A percentile compares a stretch with the other conserved stretches of the same genome.
phyloP scores from a whole-genome alignment of 495 filamentous ascomycete genomes.

The Neurospora sp. region DNA sequence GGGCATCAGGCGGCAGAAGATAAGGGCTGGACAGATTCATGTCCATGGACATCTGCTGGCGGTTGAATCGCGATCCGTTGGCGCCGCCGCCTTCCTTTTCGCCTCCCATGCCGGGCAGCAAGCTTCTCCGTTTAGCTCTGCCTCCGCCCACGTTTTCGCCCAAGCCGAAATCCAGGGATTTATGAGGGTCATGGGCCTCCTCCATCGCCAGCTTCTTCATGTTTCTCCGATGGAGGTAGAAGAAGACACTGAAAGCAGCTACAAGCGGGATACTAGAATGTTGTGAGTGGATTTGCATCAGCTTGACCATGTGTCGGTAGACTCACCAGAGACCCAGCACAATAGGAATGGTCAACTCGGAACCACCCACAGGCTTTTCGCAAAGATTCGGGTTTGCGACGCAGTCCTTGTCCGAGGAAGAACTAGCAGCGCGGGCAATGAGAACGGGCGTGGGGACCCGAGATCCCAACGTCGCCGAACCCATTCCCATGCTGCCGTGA shows the following conservation, averaged over 20 bases:
- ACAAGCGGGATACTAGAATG: conserved; percentile 62
- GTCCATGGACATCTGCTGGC: conserved; percentile 78
- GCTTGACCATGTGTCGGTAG: background rate
- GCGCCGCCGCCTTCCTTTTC: conserved; percentile 32
- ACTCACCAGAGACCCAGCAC: conserved; percentile 76
- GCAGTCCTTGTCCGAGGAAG: conserved; percentile 9
- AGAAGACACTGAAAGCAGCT: conserved; percentile 52
- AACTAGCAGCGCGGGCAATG: conserved; percentile 6
- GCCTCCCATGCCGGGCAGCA: conserved; percentile 26
- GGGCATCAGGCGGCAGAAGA: conserved; percentile 70
- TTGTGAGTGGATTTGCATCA: conserved; percentile 20
- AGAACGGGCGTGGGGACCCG: conserved; percentile 12
- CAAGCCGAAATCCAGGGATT: conserved; percentile 88
- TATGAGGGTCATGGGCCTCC: conserved; percentile 80
- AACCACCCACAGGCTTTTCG: conserved; percentile 46
- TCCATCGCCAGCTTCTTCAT: conserved; percentile 62
- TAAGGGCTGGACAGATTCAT: conserved; percentile 78
- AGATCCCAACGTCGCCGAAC: conserved; percentile 7
- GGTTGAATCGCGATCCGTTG: conserved; percentile 38
- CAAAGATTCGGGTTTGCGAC: conserved; percentile 26
- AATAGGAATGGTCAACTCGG: conserved; percentile 60
- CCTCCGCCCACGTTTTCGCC: conserved; percentile 32
- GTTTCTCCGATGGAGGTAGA: conserved; percentile 70
- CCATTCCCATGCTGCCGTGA: conserved; percentile 2
- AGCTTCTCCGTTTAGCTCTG: conserved; percentile 35